Evolutionary conservation across 2,329 filamentous ascomycete species (phyloP).

Genomic region (Fusarium albosuccineum): DNA sequence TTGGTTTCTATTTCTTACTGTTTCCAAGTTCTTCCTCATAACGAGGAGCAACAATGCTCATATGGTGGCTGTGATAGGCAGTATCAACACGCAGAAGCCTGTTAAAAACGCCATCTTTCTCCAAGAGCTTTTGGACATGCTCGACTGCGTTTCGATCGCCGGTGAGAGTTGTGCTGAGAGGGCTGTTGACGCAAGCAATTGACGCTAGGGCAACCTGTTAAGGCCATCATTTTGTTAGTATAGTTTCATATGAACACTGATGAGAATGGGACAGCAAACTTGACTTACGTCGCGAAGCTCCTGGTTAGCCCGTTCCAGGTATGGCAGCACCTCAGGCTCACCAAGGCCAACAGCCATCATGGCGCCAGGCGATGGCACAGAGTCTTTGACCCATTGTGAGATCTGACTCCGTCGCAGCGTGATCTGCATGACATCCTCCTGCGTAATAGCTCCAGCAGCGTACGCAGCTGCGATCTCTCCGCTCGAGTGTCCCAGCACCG

Average conservation of each 20-base stretch:
- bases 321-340: background rate
- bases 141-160: slow-evolving; percentile 42
- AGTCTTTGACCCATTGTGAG: slow-evolving; percentile 3
- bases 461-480: slow-evolving; percentile 56
- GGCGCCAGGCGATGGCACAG: slow-evolving; percentile 1
- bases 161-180: slow-evolving; percentile 41
- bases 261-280: too few species aligned
- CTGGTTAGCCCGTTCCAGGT: background rate
- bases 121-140: slow-evolving; percentile 29
- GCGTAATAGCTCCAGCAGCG: slow-evolving; percentile 26
- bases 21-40: slow-evolving; percentile 15
- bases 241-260: too few species aligned
- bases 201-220: slow-evolving; percentile 2
- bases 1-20: background rate
- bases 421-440: slow-evolving; percentile 45
- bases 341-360: slow-evolving; percentile 22
- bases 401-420: slow-evolving; percentile 49
- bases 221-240: too few species aligned
- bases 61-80: slow-evolving; percentile 59
- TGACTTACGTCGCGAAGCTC: too few species aligned
- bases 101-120: slow-evolving; percentile 39
- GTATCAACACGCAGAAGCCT: slow-evolving; percentile 52
- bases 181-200: slow-evolving; percentile 44
- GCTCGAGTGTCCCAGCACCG: slow-evolving; percentile 51
- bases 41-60: slow-evolving; percentile 39